Evolutionary conservation across 345 rosid species (phyloP), one percentile per base, ranked within the genome.

Genomic region (Ceriops decandra): DNA sequence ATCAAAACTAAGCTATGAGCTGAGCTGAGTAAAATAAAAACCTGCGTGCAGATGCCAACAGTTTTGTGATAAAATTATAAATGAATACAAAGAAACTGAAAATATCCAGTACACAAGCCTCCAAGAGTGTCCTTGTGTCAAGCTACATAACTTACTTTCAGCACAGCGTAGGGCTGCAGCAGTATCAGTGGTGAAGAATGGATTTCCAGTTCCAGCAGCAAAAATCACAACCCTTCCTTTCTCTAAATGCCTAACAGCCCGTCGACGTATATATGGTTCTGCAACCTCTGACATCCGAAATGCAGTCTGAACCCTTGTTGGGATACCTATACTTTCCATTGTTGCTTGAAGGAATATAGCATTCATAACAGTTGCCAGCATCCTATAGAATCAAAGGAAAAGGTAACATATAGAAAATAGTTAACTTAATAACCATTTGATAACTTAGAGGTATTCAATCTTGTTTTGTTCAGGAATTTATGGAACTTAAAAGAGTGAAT

Each of bases 101-200:
- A 28, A 51, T 0, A 11, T 24, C 17, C n/a, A 7, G 46, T 8
- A 26, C 21, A 5, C 35, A 36, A 8, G 54, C 36, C 36, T 47
- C 20, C 16, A 27, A 36, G 32, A 24, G 22, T 24, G 32, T 63
- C 17, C 30, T 42, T 52, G 54, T 31, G 36, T 31, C 11, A 26
- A 70, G 7, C 17, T 32, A 31, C 36, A 9, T 33, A 19, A 42
- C 97, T 80, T 79, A 91, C 96, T 95, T 85, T 95, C 97, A 6
- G 97, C 99, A 85, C 99, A 91, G 8, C 96, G 91, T 67, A 95
- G 86, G 77, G 96, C 95, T 53, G 99, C 93, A 59, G 96, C 98
- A 42, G 97, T 95, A 54, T 95, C 93, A 0, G 99, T 95, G 52
- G 99, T 89, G 90, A 91, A 95, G 82, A 95, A 91, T 1, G 97